Evolutionary conservation across 2,329 filamentous ascomycete species (phyloP).

Genomic region (Aspergillus fijiensis): DNA sequence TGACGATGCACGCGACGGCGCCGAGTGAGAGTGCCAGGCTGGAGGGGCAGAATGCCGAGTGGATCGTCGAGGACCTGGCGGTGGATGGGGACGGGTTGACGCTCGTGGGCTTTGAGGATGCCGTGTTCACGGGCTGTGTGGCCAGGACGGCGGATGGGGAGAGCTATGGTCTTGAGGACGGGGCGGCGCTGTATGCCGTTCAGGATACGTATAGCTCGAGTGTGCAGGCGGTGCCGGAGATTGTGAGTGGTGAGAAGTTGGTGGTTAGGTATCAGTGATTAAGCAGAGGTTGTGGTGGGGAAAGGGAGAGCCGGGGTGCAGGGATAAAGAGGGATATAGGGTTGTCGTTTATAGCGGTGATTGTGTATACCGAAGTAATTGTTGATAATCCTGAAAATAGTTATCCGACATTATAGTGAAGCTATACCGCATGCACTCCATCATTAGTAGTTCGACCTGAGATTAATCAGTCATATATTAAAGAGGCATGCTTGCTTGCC

Average conservation of each 20-base stretch:
- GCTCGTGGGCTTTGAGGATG: constrained; percentile 11
- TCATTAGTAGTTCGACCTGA: no score
- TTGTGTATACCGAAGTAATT: no score
- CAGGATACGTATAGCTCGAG: constrained; percentile 6
- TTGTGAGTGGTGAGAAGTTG: constrained; percentile 4
- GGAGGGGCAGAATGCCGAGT: constrained; percentile 12
- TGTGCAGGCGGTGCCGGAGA: constrained; percentile 8
- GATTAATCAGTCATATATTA: no score
- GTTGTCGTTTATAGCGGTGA: no score
- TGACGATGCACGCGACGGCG: background rate
- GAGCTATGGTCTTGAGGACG: background rate
- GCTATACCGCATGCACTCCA: no score
- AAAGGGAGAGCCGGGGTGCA: no score
- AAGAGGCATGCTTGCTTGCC: no score
- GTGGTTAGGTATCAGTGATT: constrained; percentile 5
- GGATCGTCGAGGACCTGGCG: constrained; percentile 13
- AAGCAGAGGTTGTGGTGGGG: no score
- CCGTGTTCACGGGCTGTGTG: constrained; percentile 6
- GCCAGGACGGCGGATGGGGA: constrained; percentile 4
- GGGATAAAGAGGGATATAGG: no score
- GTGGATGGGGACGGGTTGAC: constrained; percentile 4
- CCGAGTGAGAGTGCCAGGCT: constrained; percentile 1
- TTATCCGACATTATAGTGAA: no score
- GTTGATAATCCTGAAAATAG: no score
- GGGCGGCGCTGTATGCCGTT: constrained; percentile 3